These are phyloP conservation scores for Beauveria australis DNA, from an alignment of 2,329 filamentous ascomycete species.

Conservation along the genomic window DNA sequence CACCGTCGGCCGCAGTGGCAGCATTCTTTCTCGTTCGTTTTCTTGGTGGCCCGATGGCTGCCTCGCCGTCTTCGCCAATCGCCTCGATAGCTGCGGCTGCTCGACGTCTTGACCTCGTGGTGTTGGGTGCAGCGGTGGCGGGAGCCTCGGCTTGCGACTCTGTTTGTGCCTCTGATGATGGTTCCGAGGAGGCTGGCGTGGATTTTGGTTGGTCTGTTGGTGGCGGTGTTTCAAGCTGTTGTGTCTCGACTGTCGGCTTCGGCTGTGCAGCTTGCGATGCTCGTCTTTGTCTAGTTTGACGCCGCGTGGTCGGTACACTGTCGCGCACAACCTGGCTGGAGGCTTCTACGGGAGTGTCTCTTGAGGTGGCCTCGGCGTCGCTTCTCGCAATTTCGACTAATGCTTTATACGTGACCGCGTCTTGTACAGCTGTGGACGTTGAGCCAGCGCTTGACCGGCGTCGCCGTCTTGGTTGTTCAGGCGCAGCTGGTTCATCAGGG, in stretches of 20 bases:
- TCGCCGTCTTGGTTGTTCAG: background rate
- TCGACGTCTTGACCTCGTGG: background rate
- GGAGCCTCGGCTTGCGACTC: background rate
- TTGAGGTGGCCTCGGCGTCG: background rate
- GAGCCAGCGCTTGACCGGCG: slow-evolving; percentile 9
- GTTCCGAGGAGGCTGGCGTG: background rate
- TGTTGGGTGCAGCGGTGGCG: background rate
- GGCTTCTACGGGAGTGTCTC: background rate
- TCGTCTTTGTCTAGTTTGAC: slow-evolving; percentile 6
- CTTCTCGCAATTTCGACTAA: background rate
- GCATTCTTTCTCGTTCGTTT: slow-evolving; percentile 9
- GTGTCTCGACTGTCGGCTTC: background rate
- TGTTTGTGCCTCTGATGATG: background rate
- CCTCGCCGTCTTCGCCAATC: background rate
- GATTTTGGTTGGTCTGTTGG: background rate
- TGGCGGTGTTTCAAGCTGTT: background rate
- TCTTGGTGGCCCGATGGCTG: background rate
- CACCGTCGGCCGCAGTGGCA: background rate
- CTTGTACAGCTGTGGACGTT: background rate
- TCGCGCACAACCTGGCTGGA: background rate
- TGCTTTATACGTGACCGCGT: background rate
- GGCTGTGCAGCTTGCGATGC: slow-evolving; percentile 1
- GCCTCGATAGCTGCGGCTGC: background rate
- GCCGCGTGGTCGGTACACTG: background rate
- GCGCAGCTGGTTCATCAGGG: background rate